Percentiles rank a stretch among this genome's conserved stretches.
phyloP scores from a whole-genome alignment of 345 rosid species.

The Kernera saxatilis region DNA sequence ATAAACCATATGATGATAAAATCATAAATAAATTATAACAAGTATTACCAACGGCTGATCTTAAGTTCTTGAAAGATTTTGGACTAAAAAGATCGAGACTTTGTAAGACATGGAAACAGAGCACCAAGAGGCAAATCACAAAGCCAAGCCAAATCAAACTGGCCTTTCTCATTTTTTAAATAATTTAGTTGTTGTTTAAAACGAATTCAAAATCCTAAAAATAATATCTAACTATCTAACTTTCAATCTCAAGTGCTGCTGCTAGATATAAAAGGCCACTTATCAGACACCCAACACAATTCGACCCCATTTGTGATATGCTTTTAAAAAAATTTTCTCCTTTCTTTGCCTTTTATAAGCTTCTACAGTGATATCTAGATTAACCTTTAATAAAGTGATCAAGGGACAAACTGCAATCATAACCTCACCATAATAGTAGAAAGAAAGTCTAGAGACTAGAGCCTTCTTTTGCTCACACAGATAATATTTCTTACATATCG shows the following conservation, averaged over 20 bases:
- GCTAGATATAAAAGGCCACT: constrained; percentile 27
- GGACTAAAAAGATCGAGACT: not conserved
- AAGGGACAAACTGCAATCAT: constrained; percentile 34
- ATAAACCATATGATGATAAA: not conserved
- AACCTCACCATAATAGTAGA: constrained; percentile 33
- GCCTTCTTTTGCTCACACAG: constrained; percentile 8
- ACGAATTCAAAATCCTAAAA: constrained; percentile 1
- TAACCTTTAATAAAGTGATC: constrained; percentile 49
- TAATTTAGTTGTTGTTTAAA: not conserved
- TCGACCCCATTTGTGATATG: constrained; percentile 34
- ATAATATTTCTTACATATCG: constrained; percentile 28
- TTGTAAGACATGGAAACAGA: not conserved
- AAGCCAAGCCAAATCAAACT: constrained; percentile 16
- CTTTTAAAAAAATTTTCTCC: constrained; percentile 32
- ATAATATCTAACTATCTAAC: constrained; percentile 29
- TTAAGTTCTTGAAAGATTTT: not conserved
- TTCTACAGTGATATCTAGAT: constrained; percentile 17
- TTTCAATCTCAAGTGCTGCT: constrained; percentile 27
- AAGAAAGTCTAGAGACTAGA: constrained; percentile 21
- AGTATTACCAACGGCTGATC: not conserved
- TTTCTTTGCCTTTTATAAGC: constrained; percentile 11
- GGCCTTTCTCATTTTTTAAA: constrained; percentile 8
- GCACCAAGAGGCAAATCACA: constrained; percentile 22
- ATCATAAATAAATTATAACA: no score
- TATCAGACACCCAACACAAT: constrained; percentile 35